phyloP scores from a whole-genome alignment of 257 asterid species.

The Osmanthus fragrans region DNA sequence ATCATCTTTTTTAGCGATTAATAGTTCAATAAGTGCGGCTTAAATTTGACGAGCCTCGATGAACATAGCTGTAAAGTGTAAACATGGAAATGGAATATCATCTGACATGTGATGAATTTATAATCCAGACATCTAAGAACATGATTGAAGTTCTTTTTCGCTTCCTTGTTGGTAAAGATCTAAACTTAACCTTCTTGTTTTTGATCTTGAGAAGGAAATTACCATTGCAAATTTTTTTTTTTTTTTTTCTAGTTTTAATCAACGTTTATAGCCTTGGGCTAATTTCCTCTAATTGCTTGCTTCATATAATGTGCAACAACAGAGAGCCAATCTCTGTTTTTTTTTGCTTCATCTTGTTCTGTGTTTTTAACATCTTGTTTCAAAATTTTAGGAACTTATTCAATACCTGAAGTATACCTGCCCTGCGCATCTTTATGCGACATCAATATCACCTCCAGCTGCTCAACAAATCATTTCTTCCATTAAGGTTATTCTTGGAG shows the following conservation, averaged over 20 bases:
- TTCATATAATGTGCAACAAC: not conserved
- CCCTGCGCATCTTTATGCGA: conserved; percentile 98
- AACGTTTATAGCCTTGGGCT: not conserved
- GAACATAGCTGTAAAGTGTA: not conserved
- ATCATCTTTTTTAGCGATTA: not conserved
- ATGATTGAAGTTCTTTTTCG: not conserved
- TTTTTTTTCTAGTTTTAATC: not conserved
- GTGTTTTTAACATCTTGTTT: conserved; percentile 13
- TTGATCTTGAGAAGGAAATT: not conserved
- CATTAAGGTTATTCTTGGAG: conserved; percentile 89
- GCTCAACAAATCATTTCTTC: conserved; percentile 95
- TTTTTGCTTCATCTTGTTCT: conserved; percentile 18
- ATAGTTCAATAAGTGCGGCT: not conserved
- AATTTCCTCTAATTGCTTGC: not conserved
- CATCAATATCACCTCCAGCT: conserved; percentile 95
- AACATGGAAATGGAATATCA: not conserved
- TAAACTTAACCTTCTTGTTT: not conserved
- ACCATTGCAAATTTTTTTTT: not conserved
- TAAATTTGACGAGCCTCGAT: not conserved
- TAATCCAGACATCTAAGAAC: not conserved
- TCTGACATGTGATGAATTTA: not conserved
- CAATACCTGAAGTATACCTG: conserved; percentile 78
- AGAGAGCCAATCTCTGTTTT: not conserved
- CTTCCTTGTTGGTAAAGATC: not conserved
- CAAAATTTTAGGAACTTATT: conserved; percentile 70